Base-by-base conservation (phyloP, 495 filamentous ascomycete species). In the Schizothecium vesticola region DNA sequence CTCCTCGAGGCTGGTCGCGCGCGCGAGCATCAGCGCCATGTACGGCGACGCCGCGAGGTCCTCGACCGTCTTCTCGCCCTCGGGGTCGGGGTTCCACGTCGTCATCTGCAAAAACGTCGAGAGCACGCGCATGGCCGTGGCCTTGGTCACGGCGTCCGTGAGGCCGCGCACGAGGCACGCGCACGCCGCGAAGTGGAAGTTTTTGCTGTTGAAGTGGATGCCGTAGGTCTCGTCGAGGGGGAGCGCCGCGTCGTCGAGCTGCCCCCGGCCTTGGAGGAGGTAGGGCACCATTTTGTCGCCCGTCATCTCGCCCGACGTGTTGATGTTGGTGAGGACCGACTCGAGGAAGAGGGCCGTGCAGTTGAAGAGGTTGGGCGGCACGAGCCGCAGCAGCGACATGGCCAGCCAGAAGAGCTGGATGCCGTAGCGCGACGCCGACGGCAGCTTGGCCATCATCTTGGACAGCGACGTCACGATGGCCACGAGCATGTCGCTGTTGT, bases 361-460 rank as follows among this genome's bases (percentile, higher is more conserved):
- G 74, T 87, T 89, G 75, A 89, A 89, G 21, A 87, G 75, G 67
- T 74, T 79, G n/a, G 81, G 74, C 13, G 86, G 85, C 31, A 89
- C 86, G 5, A 88, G 80, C 10, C 87, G 81, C 59, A 89, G 80
- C n/a, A 90, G 78, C 22, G 87, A 87, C 71, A 89, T 82, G 24
- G 86, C 88, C 22, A 90, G 77, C 88, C 88, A 90, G 73, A 90
- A 90, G 5, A 90, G 79, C 72, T 90, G 88, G n/a, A 87, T 73
- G 3, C 86, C 86, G 73, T 90, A 90, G 26, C 88, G 83, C 28
- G 86, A 89, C 1, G 86, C 81, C 22, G 84, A 81, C 19, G 86
- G 85, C 28, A 90, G 81, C 72, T 90, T 89, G 43, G 83, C 82
- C 81, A 89, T 88, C 86, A 90, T 89, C 74, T 90, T 90, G 33